Conservation (phyloP, 176 grass and related monocot species). For the Juncus effusus region DNA sequence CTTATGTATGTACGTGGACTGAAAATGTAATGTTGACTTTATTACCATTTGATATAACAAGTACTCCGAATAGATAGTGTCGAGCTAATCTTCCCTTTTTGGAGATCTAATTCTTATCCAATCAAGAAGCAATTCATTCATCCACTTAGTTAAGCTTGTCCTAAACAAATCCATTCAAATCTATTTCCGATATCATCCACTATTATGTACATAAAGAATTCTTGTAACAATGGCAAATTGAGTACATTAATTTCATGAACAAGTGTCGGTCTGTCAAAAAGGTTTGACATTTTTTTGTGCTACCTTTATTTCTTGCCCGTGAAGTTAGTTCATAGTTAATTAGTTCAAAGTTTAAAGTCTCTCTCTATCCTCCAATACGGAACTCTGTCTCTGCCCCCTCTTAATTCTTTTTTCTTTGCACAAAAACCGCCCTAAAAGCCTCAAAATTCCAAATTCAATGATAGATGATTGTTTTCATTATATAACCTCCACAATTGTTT, state of each 20-base stretch:
- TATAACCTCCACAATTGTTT: conserved; percentile 1
- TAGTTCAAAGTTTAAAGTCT: neutral
- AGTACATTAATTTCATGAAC: no score
- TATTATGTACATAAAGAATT: no score
- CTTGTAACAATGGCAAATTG: no score
- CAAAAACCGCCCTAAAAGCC: conserved; percentile 31
- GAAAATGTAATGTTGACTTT: conserved; percentile 24
- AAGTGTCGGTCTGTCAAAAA: neutral
- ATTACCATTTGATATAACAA: conserved; percentile 13
- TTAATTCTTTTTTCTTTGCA: conserved; percentile 4
- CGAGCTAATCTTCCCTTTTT: conserved; percentile 1
- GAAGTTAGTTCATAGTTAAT: conserved; percentile 38
- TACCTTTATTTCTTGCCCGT: conserved; percentile 44
- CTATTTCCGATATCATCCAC: no score
- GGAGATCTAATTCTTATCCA: conserved; percentile 5
- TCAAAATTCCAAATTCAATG: conserved; percentile 21
- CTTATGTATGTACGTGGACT: neutral
- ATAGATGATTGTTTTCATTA: neutral
- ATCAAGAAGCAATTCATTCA: conserved; percentile 11
- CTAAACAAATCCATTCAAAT: neutral
- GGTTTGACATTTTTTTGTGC: conserved; percentile 21
- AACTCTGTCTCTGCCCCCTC: conserved; percentile 11
- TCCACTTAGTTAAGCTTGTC: neutral
- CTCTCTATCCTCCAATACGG: conserved; percentile 17
- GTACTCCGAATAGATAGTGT: neutral